Base-by-base conservation (phyloP, 805 yeast species). In the Starmerella stellata region DNA sequence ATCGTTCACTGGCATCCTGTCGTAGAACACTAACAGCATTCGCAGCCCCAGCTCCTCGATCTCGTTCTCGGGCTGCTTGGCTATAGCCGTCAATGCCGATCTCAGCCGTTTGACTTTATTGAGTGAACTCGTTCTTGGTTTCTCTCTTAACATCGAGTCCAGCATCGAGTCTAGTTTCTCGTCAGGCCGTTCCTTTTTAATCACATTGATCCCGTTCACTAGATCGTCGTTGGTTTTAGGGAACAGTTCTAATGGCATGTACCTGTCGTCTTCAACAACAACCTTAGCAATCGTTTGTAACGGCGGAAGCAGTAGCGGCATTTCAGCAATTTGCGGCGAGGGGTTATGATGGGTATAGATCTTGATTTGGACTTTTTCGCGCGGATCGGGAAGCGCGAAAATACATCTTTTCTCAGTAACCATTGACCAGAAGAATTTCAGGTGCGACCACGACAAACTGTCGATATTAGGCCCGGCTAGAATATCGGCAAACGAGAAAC, bases 341-440 rank as follows among this genome's bases (percentile, higher is more conserved):
- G 14, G 18, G n/a, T 37, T 40, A 15, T 15, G n/a, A 13, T 30
- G 34, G 18, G 33, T 8, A 24, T 35, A 61, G 50, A 55, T 71
- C 30, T 59, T 68, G 27, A 56, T 63, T 45, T 68, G 65, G 14
- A 72, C 62, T 30, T 61, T 64, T 4, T 64, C 69, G 0, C 76
- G 67, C 17, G 68, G 69, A 7, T 77, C 73, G 52, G 83, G 82
- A 40, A 90, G 65, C 1, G 77, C 66, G 4, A 79, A 68, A n/a
- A 90, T 59, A 53, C 95, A 82, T 41, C 95, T 62, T 2, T 77
- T 77, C 47, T 76, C 83, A 4, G 78, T 76, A 0, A 92, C 70
- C 43, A 90, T 58, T 1, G 83, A 77, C 95, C 96, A 90, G 46
- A 90, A 76, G 55, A 83, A 92, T 31, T 93, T 65, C 28, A 83